Evolutionary conservation across 179 eudicot species (phyloP).

Genomic region (Beta lomatogona): DNA sequence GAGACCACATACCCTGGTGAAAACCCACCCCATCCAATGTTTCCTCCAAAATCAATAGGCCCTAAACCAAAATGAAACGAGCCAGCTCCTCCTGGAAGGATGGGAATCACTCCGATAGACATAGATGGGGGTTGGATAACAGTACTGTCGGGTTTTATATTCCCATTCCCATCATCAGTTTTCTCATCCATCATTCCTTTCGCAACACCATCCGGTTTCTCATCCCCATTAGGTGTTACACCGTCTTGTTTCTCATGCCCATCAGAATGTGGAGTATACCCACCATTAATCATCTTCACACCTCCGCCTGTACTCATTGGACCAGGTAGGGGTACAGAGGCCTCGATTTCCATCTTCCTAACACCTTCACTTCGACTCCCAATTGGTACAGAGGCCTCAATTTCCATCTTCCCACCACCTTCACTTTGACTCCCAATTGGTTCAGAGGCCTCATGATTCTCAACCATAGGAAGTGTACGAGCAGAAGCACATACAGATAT

Average conservation of each 20-base stretch:
- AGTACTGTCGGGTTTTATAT: not conserved
- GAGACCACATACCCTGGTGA: constrained; percentile 10
- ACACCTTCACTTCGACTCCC: not conserved
- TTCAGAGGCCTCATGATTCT: not conserved
- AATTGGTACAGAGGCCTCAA: not conserved
- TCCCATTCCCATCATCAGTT: not conserved
- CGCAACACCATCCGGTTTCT: not conserved
- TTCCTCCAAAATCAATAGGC: constrained; percentile 29
- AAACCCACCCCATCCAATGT: constrained; percentile 11
- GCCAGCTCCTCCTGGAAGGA: constrained; percentile 15
- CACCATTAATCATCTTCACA: not conserved
- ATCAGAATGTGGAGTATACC: not conserved
- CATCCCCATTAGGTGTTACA: too few species aligned
- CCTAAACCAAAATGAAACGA: constrained; percentile 26
- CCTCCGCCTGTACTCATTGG: not conserved
- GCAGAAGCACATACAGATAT: constrained; percentile 23
- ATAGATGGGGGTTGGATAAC: not conserved
- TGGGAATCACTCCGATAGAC: constrained; percentile 8
- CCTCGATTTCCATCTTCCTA: not conserved
- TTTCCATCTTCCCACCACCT: not conserved
- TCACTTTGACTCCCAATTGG: not conserved
- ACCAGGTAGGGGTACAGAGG: not conserved
- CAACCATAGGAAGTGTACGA: constrained; percentile 17
- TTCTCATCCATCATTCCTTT: not conserved
- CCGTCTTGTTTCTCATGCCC: not conserved